Base-by-base conservation (phyloP, 2,329 filamentous ascomycete species). In the Penicillium sp. region DNA sequence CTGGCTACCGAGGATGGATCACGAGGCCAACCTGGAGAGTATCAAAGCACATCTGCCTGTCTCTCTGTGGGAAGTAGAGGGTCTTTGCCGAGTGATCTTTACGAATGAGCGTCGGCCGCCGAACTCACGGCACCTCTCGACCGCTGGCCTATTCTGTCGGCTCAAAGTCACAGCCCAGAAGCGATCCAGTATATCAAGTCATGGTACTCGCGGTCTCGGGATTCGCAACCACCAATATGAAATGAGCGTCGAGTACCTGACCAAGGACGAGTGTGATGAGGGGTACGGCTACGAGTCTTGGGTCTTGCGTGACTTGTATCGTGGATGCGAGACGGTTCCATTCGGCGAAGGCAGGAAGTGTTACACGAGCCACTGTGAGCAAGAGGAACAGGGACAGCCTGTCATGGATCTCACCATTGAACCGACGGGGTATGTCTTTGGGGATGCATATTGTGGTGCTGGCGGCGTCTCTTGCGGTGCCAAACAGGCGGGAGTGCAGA, bases 401-500 rank as follows among this genome's bases (percentile, higher is more conserved):
- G 32, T 63, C 3, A 46, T 64, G 32, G 61, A 62, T 46, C 54
- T 65, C 5, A 56, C 57, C 1, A 32, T 52, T 27, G 41, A 8
- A n/a, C 34, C 35, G 11, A 53, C 58, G 4, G 73, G 71, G 35
- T 88, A 88, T 51, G 86, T 82, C 0, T 80, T 84, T 25, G 85
- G 81, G 1, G 88, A 93, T 59, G 76, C 79, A 0, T 93, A 88
- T 53, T 85, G 81, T 32, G 86, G 88, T 1, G 85, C 79, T 1
- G 87, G 88, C 0, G 88, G 88, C 4, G 79, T 81, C 1, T 86
- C 85, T 0, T 71, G 77, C 2, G 88, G 85, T 0, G 85, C 85
- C 0, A 48, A 61, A 9, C 61, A 70, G 42, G 79, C 79, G 0
- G 85, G 86, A 0, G 68, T 90, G 11, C 66, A 73, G 3, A 60